Evolutionary conservation across 805 yeast species (phyloP).

Genomic region (Starmerella potacharoeniae): DNA sequence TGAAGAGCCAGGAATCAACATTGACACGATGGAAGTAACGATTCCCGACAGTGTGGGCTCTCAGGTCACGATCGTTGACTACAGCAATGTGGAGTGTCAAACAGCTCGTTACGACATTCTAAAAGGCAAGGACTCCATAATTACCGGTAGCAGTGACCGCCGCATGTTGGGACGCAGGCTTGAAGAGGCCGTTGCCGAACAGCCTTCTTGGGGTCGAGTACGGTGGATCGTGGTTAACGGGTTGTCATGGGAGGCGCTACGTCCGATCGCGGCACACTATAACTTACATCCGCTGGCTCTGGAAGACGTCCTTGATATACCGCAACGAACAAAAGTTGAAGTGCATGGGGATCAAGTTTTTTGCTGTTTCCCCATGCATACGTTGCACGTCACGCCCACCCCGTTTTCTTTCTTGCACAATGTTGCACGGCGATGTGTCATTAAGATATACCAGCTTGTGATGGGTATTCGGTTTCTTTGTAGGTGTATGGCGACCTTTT

Average conservation of each 20-base stretch:
- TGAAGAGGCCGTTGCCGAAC: constrained; percentile 24
- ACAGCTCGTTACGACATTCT: constrained; percentile 35
- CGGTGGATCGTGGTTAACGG: constrained; percentile 52
- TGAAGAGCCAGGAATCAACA: constrained; percentile 52
- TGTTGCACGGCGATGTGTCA: background rate
- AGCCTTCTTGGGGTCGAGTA: constrained; percentile 41
- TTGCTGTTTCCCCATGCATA: constrained; percentile 43
- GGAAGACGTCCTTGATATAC: constrained; percentile 54
- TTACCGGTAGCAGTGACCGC: constrained; percentile 10
- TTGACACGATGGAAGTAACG: constrained; percentile 40
- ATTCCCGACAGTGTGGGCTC: constrained; percentile 42
- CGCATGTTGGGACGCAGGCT: constrained; percentile 5
- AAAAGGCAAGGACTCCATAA: constrained; percentile 26
- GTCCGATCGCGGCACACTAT: constrained; percentile 36
- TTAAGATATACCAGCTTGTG: background rate
- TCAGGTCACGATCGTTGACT: constrained; percentile 43
- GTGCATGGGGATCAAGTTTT: constrained; percentile 42
- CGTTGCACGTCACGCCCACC: constrained; percentile 31
- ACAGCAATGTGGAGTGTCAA: constrained; percentile 34
- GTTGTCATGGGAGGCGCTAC: constrained; percentile 49
- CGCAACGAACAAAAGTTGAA: constrained; percentile 49
- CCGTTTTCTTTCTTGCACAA: constrained; percentile 7
- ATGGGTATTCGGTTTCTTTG: background rate
- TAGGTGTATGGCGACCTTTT: background rate
- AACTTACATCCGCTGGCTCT: constrained; percentile 44